Evolutionary conservation across 2,329 filamentous ascomycete species (phyloP), one percentile per base, ranked within the genome.

Genomic region (Aspergillus niger): DNA sequence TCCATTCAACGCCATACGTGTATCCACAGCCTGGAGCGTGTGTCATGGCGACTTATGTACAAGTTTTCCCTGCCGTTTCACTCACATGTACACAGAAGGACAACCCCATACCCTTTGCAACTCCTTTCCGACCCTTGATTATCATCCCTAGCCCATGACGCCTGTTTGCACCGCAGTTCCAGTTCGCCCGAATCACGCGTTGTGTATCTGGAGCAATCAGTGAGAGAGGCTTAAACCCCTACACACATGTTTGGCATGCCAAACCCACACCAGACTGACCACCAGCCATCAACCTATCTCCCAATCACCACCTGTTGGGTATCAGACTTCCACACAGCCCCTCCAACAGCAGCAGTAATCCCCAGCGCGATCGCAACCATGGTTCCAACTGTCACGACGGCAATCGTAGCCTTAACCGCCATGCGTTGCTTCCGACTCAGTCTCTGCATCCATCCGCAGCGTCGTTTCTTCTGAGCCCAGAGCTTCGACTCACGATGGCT

Each of bases 341-440:
- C 78, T 30, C 77, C 76, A 1, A 80, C 77, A 2, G 76, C 77
- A 22, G 72, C 72, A 1, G 77, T 78, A 59, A 81, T 79, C 3
- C 79, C 78, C 60, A 81, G 63, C 8, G 78, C 79, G 60, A 81
- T 75, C 5, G 75, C 79, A 17, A 81, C 74, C 72, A 79, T 79
- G 15, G 70, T 71, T 5, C 79, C 79, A 20, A 80, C 63, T 7
- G 77, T 73, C 11, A 79, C 59, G n/a, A 80, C 55, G 0, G 77
- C 79, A 55, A 81, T 72, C 11, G 74, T 60, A 0, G 72, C 65
- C 60, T 80, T 80, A 41, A 80, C 66, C 5, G 67, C 63, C 59
- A 81, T 63, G 11, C 73, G 72, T 62, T 80, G 77, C 52, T 67
- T 71, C 39, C 66, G 69, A 32, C 64, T 74, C 65, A 81, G 58